A percentile compares a stretch with the other conserved stretches of the same genome.
phyloP scores from a whole-genome alignment of 2,329 filamentous ascomycete species.

The Colletotrichum lentis region DNA sequence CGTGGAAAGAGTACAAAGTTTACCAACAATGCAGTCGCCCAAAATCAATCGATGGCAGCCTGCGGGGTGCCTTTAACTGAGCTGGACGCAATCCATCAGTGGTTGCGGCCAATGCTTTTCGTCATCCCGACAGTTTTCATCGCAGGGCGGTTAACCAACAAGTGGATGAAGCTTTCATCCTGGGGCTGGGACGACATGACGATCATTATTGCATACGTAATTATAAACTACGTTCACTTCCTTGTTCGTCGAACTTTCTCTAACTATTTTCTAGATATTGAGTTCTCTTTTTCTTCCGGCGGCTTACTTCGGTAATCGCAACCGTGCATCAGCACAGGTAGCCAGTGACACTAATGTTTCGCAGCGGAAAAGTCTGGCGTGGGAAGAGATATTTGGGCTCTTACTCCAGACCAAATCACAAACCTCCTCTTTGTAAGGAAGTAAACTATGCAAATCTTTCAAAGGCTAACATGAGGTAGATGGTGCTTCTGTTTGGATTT shows the following conservation, averaged over 20 bases:
- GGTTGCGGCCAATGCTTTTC: not conserved
- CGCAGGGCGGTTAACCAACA: not conserved
- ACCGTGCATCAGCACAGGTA: not conserved
- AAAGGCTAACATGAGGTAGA: constrained; percentile 36
- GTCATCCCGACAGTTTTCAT: not conserved
- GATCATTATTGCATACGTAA: constrained; percentile 7
- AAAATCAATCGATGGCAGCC: not conserved
- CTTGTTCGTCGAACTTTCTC: no score
- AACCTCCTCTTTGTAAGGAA: not conserved
- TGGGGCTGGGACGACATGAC: constrained; percentile 19
- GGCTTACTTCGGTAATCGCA: not conserved
- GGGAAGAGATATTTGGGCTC: constrained; percentile 13
- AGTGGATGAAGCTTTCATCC: not conserved
- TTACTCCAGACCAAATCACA: constrained; percentile 4
- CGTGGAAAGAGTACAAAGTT: not conserved
- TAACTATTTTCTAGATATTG: no score
- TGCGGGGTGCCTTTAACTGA: not conserved
- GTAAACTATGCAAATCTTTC: not conserved
- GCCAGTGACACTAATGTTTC: not conserved
- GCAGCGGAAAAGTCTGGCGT: not conserved
- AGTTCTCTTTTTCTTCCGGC: not conserved
- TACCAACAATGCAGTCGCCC: not conserved
- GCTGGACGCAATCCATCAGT: not conserved
- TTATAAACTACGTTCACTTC: not conserved
- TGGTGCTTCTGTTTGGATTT: constrained; percentile 48